phyloP scores from a whole-genome alignment of 1,139 yeast species.

The Candida albicans region DNA sequence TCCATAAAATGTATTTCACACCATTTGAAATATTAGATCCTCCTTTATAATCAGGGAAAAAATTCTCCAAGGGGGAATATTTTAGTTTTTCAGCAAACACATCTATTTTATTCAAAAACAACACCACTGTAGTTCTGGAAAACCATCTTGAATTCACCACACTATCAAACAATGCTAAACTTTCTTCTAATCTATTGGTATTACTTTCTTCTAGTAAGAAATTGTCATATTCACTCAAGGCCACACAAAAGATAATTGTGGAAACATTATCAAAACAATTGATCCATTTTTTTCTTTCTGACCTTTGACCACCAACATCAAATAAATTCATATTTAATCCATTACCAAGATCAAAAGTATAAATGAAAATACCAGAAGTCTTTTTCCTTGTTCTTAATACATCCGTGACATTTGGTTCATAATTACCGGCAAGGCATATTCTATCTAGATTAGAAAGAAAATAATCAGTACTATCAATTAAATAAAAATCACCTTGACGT shows the following conservation, averaged over 20 bases:
- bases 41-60: conserved; percentile 89
- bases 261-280: conserved; percentile 94
- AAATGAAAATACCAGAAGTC: conserved; percentile 90
- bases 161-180: conserved; percentile 80
- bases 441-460: conserved; percentile 70
- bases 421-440: conserved; percentile 53
- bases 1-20: conserved; percentile 90
- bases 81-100: conserved; percentile 84
- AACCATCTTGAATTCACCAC: conserved; percentile 96
- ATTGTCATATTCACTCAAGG: conserved; percentile 88
- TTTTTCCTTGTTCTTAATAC: conserved; percentile 85
- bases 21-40: conserved; percentile 88
- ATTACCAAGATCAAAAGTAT: conserved; percentile 73
- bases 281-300: conserved; percentile 93
- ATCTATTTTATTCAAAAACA: conserved; percentile 87
- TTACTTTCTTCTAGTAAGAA: conserved; percentile 74
- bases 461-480: conserved; percentile 85
- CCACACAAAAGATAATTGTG: conserved; percentile 84
- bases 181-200: conserved; percentile 84
- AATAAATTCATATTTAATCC: conserved; percentile 75
- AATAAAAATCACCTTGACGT: conserved; percentile 72
- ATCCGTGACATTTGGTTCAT: conserved; percentile 74
- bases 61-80: conserved; percentile 75
- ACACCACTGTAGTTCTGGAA: conserved; percentile 77
- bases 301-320: conserved; percentile 94